phyloP scores from a whole-genome alignment of 2,329 filamentous ascomycete genomes.

The Metarhizium sp. region DNA sequence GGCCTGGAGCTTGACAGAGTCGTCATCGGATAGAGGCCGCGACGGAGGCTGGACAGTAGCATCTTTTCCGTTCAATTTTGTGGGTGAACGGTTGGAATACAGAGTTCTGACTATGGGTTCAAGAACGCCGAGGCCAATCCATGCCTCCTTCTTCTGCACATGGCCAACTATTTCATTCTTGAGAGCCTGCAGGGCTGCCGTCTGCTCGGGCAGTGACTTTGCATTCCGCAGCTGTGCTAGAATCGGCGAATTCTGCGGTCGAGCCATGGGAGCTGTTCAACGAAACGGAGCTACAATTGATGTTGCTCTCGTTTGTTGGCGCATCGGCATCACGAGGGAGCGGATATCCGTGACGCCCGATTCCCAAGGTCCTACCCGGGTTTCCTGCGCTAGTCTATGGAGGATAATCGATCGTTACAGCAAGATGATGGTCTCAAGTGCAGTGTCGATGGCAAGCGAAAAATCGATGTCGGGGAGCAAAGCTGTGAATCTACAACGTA shows the following conservation, averaged over 20 bases:
- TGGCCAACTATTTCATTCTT: constrained; percentile 91
- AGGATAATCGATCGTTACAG: background rate
- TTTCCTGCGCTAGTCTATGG: background rate
- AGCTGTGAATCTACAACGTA: background rate
- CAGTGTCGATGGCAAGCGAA: background rate
- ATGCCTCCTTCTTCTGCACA: constrained; percentile 73
- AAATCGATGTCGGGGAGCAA: background rate
- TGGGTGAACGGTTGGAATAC: constrained; percentile 21
- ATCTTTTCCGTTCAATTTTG: constrained; percentile 31
- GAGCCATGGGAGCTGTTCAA: constrained; percentile 37
- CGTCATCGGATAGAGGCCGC: constrained; percentile 45
- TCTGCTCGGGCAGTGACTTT: constrained; percentile 39
- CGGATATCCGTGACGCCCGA: background rate
- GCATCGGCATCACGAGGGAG: constrained; percentile 8
- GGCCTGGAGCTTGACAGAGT: constrained; percentile 65
- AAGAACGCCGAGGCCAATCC: constrained; percentile 61
- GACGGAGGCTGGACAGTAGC: constrained; percentile 22
- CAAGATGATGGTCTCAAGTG: background rate
- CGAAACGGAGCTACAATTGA: constrained; percentile 2
- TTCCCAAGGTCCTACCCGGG: background rate
- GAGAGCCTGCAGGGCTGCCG: constrained; percentile 56
- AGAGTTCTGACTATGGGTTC: constrained; percentile 44
- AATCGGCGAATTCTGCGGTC: constrained; percentile 41
- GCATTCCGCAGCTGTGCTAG: constrained; percentile 48
- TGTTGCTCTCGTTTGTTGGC: constrained; percentile 4